Percentiles rank a stretch among this genome's conserved stretches.
Conservation (phyloP, 371 early-diverging fungal species). For the Mucor mucedo region DNA sequence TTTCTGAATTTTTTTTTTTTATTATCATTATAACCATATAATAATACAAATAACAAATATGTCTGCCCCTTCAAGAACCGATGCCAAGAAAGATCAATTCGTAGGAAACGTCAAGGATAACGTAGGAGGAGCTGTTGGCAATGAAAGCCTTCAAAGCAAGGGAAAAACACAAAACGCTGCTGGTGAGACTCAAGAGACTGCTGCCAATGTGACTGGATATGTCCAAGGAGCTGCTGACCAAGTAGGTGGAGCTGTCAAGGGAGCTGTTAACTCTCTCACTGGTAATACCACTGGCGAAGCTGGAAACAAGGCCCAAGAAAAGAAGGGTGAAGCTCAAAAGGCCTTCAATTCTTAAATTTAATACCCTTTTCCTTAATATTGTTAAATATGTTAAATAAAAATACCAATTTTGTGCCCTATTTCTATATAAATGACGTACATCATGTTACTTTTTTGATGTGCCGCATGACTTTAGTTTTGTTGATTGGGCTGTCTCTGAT, state of each 20-base stretch:
- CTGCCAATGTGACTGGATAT: slow-evolving; percentile 27
- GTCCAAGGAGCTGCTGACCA: slow-evolving; percentile 28
- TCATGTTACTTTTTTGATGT: too few species aligned
- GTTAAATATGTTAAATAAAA: not conserved
- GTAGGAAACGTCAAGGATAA: slow-evolving; percentile 50
- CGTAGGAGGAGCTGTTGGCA: slow-evolving; percentile 48
- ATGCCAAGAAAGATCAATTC: slow-evolving; percentile 38
- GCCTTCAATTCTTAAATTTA: slow-evolving; percentile 21
- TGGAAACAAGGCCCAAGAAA: slow-evolving; percentile 26
- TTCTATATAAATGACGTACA: too few species aligned
- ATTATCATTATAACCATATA: not conserved
- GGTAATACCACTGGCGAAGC: slow-evolving; percentile 32
- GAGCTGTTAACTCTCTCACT: slow-evolving; percentile 30
- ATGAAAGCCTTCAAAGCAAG: slow-evolving; percentile 45
- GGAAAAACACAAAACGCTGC: slow-evolving; percentile 38
- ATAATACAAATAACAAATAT: slow-evolving; percentile 10
- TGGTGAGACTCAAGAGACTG: slow-evolving; percentile 29
- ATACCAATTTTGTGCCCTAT: too few species aligned
- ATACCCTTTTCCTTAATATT: not conserved
- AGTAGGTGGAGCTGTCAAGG: slow-evolving; percentile 29
- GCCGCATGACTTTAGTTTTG: too few species aligned
- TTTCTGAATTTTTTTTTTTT: not conserved
- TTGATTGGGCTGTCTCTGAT: too few species aligned
- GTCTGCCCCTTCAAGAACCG: slow-evolving; percentile 29
- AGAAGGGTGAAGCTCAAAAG: slow-evolving; percentile 40